These are phyloP conservation scores for Kodamaea ohmeri DNA, from an alignment of 1,139 yeast genomes.

Conservation along the genomic window DNA sequence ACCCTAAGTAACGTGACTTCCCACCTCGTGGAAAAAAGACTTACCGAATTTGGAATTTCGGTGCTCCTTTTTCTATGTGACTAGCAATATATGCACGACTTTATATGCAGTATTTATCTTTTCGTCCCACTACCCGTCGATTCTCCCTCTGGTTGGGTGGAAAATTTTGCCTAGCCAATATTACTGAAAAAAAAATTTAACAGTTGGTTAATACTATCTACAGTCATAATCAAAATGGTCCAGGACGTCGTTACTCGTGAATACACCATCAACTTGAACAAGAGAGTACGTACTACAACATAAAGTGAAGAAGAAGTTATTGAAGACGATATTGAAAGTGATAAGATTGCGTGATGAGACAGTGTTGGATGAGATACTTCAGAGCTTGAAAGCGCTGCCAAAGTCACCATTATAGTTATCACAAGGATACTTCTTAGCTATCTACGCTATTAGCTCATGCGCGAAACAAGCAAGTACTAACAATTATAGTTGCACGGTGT, in stretches of 20 bases:
- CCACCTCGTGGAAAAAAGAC: no score
- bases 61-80: neutral
- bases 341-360: no score
- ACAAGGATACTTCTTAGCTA: neutral
- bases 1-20: conserved; percentile 6
- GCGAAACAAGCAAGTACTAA: conserved; percentile 30
- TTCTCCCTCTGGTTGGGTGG: conserved; percentile 7
- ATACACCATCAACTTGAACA: conserved; percentile 99
- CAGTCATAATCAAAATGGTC: conserved; percentile 61
- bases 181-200: conserved; percentile 10
- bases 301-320: neutral
- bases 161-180: conserved; percentile 9
- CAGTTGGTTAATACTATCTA: conserved; percentile 11
- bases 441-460: neutral
- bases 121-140: conserved; percentile 1
- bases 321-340: neutral
- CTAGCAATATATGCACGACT: neutral
- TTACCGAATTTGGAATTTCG: neutral
- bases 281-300: conserved; percentile 70
- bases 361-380: no score
- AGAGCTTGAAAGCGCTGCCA: no score
- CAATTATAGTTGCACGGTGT: conserved; percentile 84
- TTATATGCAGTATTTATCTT: conserved; percentile 5
- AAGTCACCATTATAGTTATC: no score
- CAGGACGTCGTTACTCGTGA: conserved; percentile 99